A percentile compares a stretch with the other conserved stretches of the same genome.
phyloP scores from a whole-genome alignment of 2,329 filamentous ascomycete species.

The Alternaria triticimaculans region DNA sequence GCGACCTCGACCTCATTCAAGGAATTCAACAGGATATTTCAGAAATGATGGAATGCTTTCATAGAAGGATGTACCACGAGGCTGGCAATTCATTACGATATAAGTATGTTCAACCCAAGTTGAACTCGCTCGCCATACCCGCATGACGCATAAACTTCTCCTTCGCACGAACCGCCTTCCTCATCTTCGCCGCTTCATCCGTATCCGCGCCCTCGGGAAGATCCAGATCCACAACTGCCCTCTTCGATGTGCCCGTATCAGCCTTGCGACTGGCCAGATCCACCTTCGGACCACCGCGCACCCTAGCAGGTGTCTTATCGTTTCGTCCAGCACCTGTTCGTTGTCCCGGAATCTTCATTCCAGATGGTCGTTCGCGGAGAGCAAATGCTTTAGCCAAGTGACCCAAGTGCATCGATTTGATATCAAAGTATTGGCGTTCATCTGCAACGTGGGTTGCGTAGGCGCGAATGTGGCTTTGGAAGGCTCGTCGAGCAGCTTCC shows the following conservation, averaged over 20 bases:
- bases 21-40: not conserved
- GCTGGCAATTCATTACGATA: not conserved
- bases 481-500: constrained; percentile 82
- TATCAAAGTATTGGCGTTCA: constrained; percentile 88
- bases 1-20: not conserved
- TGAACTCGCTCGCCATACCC: constrained; percentile 69
- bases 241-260: constrained; percentile 26
- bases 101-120: constrained; percentile 60
- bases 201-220: constrained; percentile 54
- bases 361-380: constrained; percentile 83
- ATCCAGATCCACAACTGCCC: constrained; percentile 35
- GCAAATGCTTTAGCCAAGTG: constrained; percentile 95
- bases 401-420: constrained; percentile 87
- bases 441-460: constrained; percentile 92
- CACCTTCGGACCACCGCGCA: constrained; percentile 45
- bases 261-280: constrained; percentile 48
- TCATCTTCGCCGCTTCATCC: constrained; percentile 67
- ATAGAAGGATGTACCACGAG: no score
- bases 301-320: constrained; percentile 48
- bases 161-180: constrained; percentile 60
- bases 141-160: constrained; percentile 59
- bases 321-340: constrained; percentile 53
- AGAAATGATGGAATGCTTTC: not conserved
- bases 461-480: constrained; percentile 89
- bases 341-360: constrained; percentile 67